Evolutionary conservation across 805 yeast genomes (phyloP).

Genomic region (Starmera dryadoides): DNA sequence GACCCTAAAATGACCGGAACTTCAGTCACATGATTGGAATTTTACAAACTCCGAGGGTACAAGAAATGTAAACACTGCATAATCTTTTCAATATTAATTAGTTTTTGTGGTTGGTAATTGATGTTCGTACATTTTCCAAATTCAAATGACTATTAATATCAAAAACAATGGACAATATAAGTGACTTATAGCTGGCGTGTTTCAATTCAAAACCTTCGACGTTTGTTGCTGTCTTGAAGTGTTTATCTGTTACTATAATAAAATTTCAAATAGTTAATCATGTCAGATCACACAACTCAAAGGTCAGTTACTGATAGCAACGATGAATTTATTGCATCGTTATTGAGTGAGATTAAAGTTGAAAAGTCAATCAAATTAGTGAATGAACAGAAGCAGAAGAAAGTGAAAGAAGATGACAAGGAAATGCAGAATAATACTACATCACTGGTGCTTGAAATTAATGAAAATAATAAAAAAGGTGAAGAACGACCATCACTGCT

Average conservation of each 20-base stretch:
- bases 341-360: slow-evolving; percentile 5
- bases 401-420: background rate
- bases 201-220: background rate
- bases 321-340: slow-evolving; percentile 3
- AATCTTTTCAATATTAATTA: too few species aligned
- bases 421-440: too few species aligned
- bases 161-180: background rate
- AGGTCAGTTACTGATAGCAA: background rate
- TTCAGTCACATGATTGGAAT: too few species aligned
- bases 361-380: background rate
- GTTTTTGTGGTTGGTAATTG: slow-evolving; percentile 3
- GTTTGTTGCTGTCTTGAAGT: background rate
- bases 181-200: too few species aligned
- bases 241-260: background rate
- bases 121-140: background rate
- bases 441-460: too few species aligned
- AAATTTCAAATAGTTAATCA: background rate
- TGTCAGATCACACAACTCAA: background rate
- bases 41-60: too few species aligned
- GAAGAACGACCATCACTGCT: too few species aligned
- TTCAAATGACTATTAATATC: background rate
- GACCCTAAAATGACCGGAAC: too few species aligned
- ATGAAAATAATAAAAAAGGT: too few species aligned
- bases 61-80: too few species aligned
- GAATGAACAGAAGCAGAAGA: background rate